Base-by-base conservation (phyloP, 108 stramenopile species). In the Discostella pseudostelligera region DNA sequence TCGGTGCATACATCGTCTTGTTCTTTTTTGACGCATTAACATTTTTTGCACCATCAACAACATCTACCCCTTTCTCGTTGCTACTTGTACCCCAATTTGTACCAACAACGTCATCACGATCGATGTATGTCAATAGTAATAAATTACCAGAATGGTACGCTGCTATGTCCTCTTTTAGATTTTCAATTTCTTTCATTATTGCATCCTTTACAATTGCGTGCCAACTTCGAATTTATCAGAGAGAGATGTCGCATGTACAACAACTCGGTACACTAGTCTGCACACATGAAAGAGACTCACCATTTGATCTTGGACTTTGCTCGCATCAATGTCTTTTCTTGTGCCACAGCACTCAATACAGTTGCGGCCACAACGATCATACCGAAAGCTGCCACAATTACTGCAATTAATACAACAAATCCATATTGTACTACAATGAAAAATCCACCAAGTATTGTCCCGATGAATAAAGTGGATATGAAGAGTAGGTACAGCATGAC, bases 401-500 rank as follows among this genome's bases (percentile, higher is more conserved):
- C 53, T 17, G 73, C 73, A 12, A 67, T 39, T 9, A 67, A 46
- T 8, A 74, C 54, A 2, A 74, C 51, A 7, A 62, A 56, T 42
- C 73, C 73, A 35, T 74, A 74, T 24, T 62, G 25, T 0, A 57
- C 49, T 4, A 62, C 57, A 2, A 67, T 59, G 10, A 67, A 43
- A 25, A 40, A 35, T 12, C 64, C 64, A 7, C 65, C 36, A 9
- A 54, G 13, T 20, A 66, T 49, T 19, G 58, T 57, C 4, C 60
- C 42, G 14, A 59, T 40, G n/a, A 74, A 13, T 12, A 65, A 32
- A 3, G 39, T 25, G 39, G 64, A 59, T 26, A 74, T 35, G 12
- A 74, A 25, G 3, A 74, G 48, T 0, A 74, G 72, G 42, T 74
- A 74, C 1, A 66, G 16, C 58, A 65, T 50, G 16, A 74, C 69